These are phyloP conservation scores for Syzygium syzygioides DNA, from an alignment of 441 rosid genomes.

Conservation along the genomic window DNA sequence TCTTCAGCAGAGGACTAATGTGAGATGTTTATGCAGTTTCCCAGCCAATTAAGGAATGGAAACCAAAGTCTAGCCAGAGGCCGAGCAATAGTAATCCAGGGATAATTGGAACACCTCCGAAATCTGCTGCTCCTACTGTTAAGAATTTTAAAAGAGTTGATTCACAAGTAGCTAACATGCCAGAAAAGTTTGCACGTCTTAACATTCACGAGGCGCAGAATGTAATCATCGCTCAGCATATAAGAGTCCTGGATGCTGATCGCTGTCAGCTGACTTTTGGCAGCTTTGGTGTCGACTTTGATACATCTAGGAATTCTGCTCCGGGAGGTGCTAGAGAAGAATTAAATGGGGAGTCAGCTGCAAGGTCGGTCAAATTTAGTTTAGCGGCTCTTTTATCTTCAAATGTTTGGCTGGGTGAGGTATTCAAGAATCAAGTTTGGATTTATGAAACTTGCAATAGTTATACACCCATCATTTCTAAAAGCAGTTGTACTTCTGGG, in stretches of 20 bases:
- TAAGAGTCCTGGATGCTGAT: slow-evolving; percentile 79
- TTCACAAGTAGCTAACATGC: slow-evolving; percentile 40
- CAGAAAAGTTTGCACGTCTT: slow-evolving; percentile 41
- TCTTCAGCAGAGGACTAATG: background rate
- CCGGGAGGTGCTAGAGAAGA: slow-evolving; percentile 43
- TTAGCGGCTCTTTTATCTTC: background rate
- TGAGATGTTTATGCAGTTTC: slow-evolving; percentile 37
- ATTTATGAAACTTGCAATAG: background rate
- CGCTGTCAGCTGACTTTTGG: slow-evolving; percentile 78
- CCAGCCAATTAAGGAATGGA: slow-evolving; percentile 81
- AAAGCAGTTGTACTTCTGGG: background rate
- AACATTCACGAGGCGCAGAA: slow-evolving; percentile 52
- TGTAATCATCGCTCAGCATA: slow-evolving; percentile 79
- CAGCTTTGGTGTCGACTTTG: slow-evolving; percentile 62
- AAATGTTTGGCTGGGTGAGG: background rate
- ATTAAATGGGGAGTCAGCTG: slow-evolving; percentile 37
- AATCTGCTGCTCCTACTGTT: slow-evolving; percentile 38
- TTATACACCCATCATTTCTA: background rate
- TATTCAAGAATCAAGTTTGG: background rate
- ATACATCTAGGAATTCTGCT: slow-evolving; percentile 31
- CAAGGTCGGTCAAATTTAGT: slow-evolving; percentile 35
- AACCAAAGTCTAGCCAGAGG: slow-evolving; percentile 74
- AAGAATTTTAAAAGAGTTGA: slow-evolving; percentile 39
- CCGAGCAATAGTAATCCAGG: slow-evolving; percentile 40
- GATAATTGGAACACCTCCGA: slow-evolving; percentile 63